Base-by-base conservation (phyloP, 2,329 filamentous ascomycete genomes). In the Mycocentrospora acerina region DNA sequence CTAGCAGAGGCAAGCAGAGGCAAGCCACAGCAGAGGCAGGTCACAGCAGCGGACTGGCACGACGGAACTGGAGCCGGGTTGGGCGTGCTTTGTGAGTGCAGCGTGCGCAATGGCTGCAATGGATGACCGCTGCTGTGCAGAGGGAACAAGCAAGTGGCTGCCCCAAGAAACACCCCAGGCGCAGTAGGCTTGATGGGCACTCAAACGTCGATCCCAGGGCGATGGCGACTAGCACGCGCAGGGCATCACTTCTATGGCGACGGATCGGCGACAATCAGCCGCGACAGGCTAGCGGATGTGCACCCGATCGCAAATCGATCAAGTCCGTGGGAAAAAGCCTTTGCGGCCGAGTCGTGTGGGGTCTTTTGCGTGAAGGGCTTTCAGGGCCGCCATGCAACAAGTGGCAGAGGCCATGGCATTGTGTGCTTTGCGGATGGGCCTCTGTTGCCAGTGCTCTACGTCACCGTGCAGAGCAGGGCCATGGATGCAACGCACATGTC, bases 221-320 rank as follows among this genome's bases (percentile, higher is more conserved):
- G 32, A 42, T 28, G 22, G 24, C 35, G 29, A 27, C 35, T 38
- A 22, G 16, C 12, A 22, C 4, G 3, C 14, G 8, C 5, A 22
- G 19, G 19, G 19, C 9, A 22, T 22, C 19, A 22, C 5, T 5
- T 22, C 19, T 22, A 22, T 9, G 5, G 9, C 30, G 29, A 40
- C 26, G 4, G 51, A 55, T 55, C 51, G 49, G 35, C 51, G 39
- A 42, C 40, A 32, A 37, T 37, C 32, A 27, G 11, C 51, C 42
- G 4, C 24, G 24, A 35, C n/a, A 17, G 37, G 50, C 15, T 49
- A 49, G 48, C 30, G 46, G 29, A 29, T 17, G 34, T 12, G 42
- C 41, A 34, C 9, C 19, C 5, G 19, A 22, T 22, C 19, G 19
- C 19, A 22, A 22, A 22, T 22, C 19, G 33, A 37, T 39, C 33